Evolutionary conservation across 1,139 yeast genomes (phyloP).

Genomic region (Torulaspora globosa): DNA sequence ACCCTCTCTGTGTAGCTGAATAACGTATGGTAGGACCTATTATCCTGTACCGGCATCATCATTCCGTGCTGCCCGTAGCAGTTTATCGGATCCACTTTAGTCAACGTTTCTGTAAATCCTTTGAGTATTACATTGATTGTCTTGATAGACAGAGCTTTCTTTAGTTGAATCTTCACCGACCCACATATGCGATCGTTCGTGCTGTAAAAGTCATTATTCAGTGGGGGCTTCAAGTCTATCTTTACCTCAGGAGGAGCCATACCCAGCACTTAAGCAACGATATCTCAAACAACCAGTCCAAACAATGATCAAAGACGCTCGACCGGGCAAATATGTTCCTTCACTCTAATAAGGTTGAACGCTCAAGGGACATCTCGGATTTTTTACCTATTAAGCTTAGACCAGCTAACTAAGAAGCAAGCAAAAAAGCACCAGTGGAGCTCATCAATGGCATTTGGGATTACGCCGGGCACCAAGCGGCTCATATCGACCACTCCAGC

Average conservation of each 20-base stretch:
- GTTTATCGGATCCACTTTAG: constrained; percentile 25
- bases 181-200: constrained; percentile 31
- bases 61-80: constrained; percentile 24
- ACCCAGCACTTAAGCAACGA: neutral
- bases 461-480: constrained; percentile 2
- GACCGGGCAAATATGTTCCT: neutral
- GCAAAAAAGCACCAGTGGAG: neutral
- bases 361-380: neutral
- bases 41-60: constrained; percentile 28
- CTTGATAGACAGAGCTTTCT: constrained; percentile 27
- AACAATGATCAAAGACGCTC: neutral
- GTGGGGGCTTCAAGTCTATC: constrained; percentile 26
- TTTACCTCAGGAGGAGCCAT: constrained; percentile 20
- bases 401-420: neutral
- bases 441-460: neutral
- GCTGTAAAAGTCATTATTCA: constrained; percentile 29
- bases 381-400: neutral
- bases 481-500: constrained; percentile 37
- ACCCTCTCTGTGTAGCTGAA: constrained; percentile 24
- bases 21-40: constrained; percentile 27
- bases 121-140: constrained; percentile 26
- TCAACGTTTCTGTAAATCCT: constrained; percentile 31
- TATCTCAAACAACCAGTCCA: neutral
- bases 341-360: neutral
- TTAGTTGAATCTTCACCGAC: constrained; percentile 19